phyloP scores from a whole-genome alignment of 1,284 basidiomycete genomes.

The Golubevia sp. region DNA sequence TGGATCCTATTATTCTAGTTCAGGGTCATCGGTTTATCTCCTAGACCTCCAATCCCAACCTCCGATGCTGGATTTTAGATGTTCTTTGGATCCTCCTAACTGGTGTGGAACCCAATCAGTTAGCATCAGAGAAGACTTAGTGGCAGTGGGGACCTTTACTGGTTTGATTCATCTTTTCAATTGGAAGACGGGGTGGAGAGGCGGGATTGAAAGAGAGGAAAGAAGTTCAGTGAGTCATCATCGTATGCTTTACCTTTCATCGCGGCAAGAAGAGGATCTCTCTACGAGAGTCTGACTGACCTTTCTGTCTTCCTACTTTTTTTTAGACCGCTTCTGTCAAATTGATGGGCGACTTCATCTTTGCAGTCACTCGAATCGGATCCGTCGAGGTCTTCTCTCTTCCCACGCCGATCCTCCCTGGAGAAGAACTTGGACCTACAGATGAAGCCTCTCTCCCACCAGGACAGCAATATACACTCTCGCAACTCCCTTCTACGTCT shows the following conservation, averaged over 20 bases:
- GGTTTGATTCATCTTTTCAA: constrained; percentile 17
- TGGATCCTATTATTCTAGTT: constrained; percentile 17
- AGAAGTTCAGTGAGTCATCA: constrained; percentile 3
- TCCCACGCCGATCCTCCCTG: background rate
- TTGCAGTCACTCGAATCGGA: background rate
- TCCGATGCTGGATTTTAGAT: constrained; percentile 7
- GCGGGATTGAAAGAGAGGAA: constrained; percentile 9
- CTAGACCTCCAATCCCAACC: constrained; percentile 11
- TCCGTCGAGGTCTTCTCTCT: background rate
- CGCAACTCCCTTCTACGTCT: background rate
- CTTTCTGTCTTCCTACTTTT: background rate
- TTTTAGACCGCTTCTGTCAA: background rate
- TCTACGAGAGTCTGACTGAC: too few relatives aligned
- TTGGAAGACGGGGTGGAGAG: constrained; percentile 12
- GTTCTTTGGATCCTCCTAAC: constrained; percentile 15
- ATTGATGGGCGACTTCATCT: background rate
- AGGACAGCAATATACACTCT: too few relatives aligned
- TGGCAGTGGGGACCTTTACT: constrained; percentile 22
- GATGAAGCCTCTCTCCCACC: too few relatives aligned
- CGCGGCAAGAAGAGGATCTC: too few relatives aligned
- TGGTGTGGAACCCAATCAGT: constrained; percentile 28
- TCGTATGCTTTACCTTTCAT: too few relatives aligned
- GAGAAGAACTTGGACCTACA: background rate
- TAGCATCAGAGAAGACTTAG: constrained; percentile 9
- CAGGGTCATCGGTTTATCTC: constrained; percentile 11